phyloP scores from a whole-genome alignment of 192 early-diverging fungal species.

The Rhizophagus prolifer region DNA sequence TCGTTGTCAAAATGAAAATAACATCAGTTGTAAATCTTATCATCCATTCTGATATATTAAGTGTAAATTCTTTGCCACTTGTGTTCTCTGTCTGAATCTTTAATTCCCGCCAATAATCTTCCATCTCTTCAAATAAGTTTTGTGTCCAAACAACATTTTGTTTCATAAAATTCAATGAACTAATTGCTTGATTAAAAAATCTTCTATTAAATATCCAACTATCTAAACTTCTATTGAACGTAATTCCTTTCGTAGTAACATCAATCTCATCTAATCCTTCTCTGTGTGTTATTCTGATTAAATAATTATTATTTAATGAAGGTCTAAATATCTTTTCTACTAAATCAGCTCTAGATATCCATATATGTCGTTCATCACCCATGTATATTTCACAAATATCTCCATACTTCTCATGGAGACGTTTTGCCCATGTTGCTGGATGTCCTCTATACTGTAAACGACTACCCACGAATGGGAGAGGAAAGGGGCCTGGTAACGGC shows the following conservation, averaged over 20 bases:
- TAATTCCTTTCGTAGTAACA: neutral
- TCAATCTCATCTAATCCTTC: constrained; percentile 22
- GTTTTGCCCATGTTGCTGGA: neutral
- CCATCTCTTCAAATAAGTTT: constrained; percentile 20
- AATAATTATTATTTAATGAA: constrained; percentile 27
- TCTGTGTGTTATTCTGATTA: neutral
- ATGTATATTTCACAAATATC: constrained; percentile 30
- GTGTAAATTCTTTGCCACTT: neutral
- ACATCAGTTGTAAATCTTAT: neutral
- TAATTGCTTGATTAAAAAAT: constrained; percentile 15
- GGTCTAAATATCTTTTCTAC: constrained; percentile 18
- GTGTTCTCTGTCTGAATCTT: neutral
- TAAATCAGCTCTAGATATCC: constrained; percentile 7
- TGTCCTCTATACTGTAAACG: neutral
- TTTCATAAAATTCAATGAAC: constrained; percentile 8
- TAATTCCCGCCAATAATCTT: constrained; percentile 11
- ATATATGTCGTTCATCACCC: constrained; percentile 21
- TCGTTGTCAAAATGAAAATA: neutral
- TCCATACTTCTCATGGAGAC: constrained; percentile 13
- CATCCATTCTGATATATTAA: constrained; percentile 23
- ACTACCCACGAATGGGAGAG: constrained; percentile 18
- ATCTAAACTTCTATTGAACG: constrained; percentile 14
- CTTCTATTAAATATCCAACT: constrained; percentile 22
- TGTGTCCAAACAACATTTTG: neutral
- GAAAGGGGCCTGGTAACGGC: constrained; percentile 3